These are phyloP conservation scores for Tephrocybe sp. DNA, from an alignment of 768 basidiomycete species.

Conservation along the genomic window DNA sequence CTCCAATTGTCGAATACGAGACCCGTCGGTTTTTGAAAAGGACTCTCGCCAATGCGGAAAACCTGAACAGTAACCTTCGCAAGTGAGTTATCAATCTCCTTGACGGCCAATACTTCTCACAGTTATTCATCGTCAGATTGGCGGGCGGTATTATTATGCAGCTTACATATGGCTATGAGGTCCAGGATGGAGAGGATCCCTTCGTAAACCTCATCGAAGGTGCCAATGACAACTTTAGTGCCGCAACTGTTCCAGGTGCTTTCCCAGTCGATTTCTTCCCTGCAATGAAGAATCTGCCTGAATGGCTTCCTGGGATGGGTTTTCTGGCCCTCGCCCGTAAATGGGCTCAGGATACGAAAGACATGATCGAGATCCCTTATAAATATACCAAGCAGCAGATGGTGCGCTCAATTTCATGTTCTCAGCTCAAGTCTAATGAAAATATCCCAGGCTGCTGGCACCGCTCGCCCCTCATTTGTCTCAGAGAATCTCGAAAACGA, in stretches of 20 bases:
- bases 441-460: constrained; percentile 34
- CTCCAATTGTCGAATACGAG: constrained; percentile 33
- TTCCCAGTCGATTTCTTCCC: constrained; percentile 44
- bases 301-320: constrained; percentile 54
- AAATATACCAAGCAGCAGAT: constrained; percentile 44
- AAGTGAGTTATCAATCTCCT: constrained; percentile 30
- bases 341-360: constrained; percentile 36
- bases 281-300: constrained; percentile 44
- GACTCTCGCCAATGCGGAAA: constrained; percentile 27
- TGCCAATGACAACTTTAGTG: constrained; percentile 51
- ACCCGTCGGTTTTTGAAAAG: constrained; percentile 36
- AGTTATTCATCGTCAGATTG: constrained; percentile 28
- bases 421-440: background rate
- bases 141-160: constrained; percentile 53
- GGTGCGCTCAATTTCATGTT: constrained; percentile 25
- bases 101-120: background rate
- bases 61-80: constrained; percentile 35
- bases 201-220: constrained; percentile 49
- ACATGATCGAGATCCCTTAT: constrained; percentile 44
- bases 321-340: constrained; percentile 46
- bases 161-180: constrained; percentile 55
- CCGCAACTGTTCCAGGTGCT: constrained; percentile 46
- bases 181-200: constrained; percentile 49
- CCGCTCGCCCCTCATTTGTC: constrained; percentile 41
- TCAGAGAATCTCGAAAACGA: constrained; percentile 39